These are phyloP conservation scores for Meira nashicola DNA, from an alignment of 1,284 basidiomycete species.

Conservation along the genomic window DNA sequence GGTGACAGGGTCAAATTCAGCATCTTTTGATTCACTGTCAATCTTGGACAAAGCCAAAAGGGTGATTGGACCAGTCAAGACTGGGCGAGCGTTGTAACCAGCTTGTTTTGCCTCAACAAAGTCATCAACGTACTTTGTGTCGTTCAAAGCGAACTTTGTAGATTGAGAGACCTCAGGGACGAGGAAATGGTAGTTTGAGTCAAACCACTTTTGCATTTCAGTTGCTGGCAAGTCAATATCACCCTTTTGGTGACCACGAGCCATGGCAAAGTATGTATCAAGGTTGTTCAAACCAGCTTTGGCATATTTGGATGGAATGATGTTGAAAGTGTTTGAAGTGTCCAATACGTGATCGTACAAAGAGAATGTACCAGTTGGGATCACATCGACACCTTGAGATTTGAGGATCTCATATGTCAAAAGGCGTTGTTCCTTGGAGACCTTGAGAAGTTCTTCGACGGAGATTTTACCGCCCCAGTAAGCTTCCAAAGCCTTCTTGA, in stretches of 20 bases:
- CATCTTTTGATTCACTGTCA: conserved; percentile 70
- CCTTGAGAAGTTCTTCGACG: conserved; percentile 82
- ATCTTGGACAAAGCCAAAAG: conserved; percentile 92
- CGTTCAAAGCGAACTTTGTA: conserved; percentile 91
- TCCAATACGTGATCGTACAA: conserved; percentile 99
- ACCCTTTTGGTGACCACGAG: conserved; percentile 87
- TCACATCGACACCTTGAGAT: conserved; percentile 78
- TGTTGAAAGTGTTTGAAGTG: conserved; percentile 93
- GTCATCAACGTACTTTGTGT: conserved; percentile 84
- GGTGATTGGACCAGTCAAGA: conserved; percentile 90
- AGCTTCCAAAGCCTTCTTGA: conserved; percentile 76
- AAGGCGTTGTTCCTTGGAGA: conserved; percentile 83
- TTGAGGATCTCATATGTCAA: conserved; percentile 85
- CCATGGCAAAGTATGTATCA: conserved; percentile 89
- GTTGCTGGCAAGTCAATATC: conserved; percentile 93
- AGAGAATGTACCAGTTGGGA: conserved; percentile 96
- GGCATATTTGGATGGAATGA: conserved; percentile 89
- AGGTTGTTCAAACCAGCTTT: conserved; percentile 80
- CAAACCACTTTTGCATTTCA: conserved; percentile 99
- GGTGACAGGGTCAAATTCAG: conserved; percentile 83
- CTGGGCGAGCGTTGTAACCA: conserved; percentile 88
- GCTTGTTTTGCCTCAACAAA: conserved; percentile 90
- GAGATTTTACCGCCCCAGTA: conserved; percentile 95
- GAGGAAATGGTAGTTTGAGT: conserved; percentile 99
- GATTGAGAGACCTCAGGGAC: conserved; percentile 91